Evolutionary conservation across 441 rosid species (phyloP).

Genomic region (Pelargonium fulgidum): DNA sequence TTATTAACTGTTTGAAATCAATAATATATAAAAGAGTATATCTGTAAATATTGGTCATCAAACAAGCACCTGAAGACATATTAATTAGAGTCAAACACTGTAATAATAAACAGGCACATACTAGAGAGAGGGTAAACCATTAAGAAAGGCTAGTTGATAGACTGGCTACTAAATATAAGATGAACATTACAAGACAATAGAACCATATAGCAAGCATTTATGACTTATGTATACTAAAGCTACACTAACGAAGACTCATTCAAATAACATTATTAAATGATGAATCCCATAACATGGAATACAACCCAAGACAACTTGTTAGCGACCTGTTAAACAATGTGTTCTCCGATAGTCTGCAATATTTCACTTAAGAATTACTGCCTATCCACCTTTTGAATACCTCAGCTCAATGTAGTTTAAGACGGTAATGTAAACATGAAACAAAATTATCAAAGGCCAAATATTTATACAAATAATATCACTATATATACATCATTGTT

Average conservation of each 20-base stretch:
- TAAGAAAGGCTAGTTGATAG: background rate
- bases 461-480: background rate
- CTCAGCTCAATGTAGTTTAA: background rate
- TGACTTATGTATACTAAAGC: background rate
- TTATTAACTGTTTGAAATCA: background rate
- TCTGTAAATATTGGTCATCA: background rate
- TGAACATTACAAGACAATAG: background rate
- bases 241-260: background rate
- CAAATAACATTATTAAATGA: background rate
- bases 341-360: background rate
- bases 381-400: background rate
- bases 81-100: background rate
- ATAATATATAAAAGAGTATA: background rate
- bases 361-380: constrained; percentile 1
- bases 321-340: background rate
- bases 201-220: background rate
- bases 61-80: constrained; percentile 1
- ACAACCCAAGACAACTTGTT: background rate
- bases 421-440: background rate
- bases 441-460: background rate
- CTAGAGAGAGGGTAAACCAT: background rate
- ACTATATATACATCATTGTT: constrained; percentile 2
- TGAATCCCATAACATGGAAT: background rate
- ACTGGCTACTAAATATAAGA: background rate
- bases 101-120: background rate